These are phyloP conservation scores for Pyrus betulifolia DNA, from an alignment of 306 rosid genomes.

Conservation along the genomic window DNA sequence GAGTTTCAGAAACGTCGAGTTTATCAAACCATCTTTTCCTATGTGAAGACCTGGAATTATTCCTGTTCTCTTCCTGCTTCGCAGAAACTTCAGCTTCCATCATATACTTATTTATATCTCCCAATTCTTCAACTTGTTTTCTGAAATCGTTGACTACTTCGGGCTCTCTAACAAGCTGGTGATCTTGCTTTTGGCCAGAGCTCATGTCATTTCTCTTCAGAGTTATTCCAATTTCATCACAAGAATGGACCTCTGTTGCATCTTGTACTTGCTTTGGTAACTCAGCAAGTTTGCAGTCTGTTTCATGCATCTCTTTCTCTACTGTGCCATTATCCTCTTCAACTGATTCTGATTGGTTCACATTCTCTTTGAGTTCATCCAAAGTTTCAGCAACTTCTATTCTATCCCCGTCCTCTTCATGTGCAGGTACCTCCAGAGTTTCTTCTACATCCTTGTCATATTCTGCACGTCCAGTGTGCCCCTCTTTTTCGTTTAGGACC, in stretches of 20 bases:
- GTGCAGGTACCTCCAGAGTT: constrained; percentile 15
- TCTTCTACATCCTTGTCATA: constrained; percentile 24
- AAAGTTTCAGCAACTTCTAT: constrained; percentile 20
- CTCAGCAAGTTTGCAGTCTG: constrained; percentile 24
- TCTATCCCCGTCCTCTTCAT: constrained; percentile 28
- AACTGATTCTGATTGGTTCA: constrained; percentile 17
- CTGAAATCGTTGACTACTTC: constrained; percentile 25
- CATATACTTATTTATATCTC: constrained; percentile 15
- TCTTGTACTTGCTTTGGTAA: constrained; percentile 24
- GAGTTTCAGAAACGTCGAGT: constrained; percentile 32
- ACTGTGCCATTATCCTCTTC: constrained; percentile 23
- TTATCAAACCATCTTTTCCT: constrained; percentile 34
- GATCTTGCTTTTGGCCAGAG: constrained; percentile 27
- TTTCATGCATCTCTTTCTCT: constrained; percentile 29
- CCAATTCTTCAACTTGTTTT: constrained; percentile 35
- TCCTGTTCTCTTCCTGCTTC: constrained; percentile 32
- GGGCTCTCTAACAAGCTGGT: constrained; percentile 23
- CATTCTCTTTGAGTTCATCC: constrained; percentile 26
- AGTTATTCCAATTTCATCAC: constrained; percentile 15
- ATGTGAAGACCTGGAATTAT: constrained; percentile 19
- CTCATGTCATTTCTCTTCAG: constrained; percentile 22
- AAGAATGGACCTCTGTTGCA: constrained; percentile 16
- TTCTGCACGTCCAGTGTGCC: constrained; percentile 10
- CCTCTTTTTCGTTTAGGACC: constrained; percentile 19
- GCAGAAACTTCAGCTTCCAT: constrained; percentile 32